These are phyloP conservation scores for Hypoxylon fuscum DNA, from an alignment of 495 filamentous ascomycete species.

Conservation along the genomic window DNA sequence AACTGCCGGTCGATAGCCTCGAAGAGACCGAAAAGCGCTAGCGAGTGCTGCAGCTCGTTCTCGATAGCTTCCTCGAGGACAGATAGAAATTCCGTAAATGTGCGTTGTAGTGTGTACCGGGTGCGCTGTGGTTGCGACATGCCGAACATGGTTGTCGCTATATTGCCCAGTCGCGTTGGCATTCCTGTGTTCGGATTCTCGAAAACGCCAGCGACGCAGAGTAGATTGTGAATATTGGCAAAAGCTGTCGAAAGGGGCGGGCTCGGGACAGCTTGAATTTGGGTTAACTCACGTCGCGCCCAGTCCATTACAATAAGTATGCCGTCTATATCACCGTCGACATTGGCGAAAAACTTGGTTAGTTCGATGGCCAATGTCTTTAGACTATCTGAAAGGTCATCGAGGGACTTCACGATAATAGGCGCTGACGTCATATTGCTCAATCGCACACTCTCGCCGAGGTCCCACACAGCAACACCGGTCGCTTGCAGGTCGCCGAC, in stretches of 20 bases:
- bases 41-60: constrained; percentile 78
- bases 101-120: constrained; percentile 79
- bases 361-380: constrained; percentile 83
- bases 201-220: constrained; percentile 74
- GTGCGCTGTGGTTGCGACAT: constrained; percentile 79
- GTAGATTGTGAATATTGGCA: constrained; percentile 80
- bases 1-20: constrained; percentile 89
- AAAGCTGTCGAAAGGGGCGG: constrained; percentile 69
- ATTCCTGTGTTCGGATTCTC: constrained; percentile 65
- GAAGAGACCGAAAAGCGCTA: constrained; percentile 81
- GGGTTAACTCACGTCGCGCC: constrained; percentile 81
- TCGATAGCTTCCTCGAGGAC: constrained; percentile 89
- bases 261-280: constrained; percentile 58
- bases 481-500: constrained; percentile 88
- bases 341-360: constrained; percentile 87
- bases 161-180: constrained; percentile 71
- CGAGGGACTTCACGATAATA: constrained; percentile 83
- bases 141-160: constrained; percentile 79
- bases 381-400: constrained; percentile 81
- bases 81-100: constrained; percentile 86
- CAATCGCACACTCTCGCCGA: constrained; percentile 85
- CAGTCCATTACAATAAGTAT: constrained; percentile 95
- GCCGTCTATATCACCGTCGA: constrained; percentile 88
- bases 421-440: constrained; percentile 89
- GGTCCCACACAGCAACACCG: constrained; percentile 89